Evolutionary conservation across 345 rosid species (phyloP).

Genomic region (Populus davidiana): DNA sequence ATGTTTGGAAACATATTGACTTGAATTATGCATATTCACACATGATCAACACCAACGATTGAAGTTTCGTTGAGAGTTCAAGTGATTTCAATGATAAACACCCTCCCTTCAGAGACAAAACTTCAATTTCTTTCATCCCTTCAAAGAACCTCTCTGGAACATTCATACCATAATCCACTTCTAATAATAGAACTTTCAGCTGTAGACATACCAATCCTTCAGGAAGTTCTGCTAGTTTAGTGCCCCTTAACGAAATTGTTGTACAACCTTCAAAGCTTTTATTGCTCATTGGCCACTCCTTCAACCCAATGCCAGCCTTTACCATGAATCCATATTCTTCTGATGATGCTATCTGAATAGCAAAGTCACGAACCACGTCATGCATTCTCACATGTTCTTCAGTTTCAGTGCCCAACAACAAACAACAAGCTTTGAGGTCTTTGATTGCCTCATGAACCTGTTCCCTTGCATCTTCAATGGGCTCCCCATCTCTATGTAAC

Average conservation of each 20-base stretch:
- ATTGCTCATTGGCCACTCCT: background rate
- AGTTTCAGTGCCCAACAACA: slow-evolving; percentile 5
- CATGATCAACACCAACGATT: background rate
- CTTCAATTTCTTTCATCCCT: slow-evolving; percentile 1
- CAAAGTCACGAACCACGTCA: slow-evolving; percentile 15
- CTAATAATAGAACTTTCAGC: slow-evolving; percentile 5
- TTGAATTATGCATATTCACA: background rate
- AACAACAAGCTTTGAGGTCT: slow-evolving; percentile 6
- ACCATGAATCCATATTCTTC: background rate
- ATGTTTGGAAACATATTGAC: too few relatives aligned
- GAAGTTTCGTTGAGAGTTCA: slow-evolving; percentile 5
- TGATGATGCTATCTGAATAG: background rate
- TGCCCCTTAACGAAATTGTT: slow-evolving; percentile 5
- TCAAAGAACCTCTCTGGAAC: background rate
- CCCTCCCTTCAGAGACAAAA: background rate
- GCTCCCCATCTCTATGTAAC: background rate
- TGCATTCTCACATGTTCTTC: slow-evolving; percentile 10
- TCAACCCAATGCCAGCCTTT: background rate
- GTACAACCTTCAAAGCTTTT: background rate
- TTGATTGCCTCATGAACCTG: background rate
- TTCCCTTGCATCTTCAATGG: background rate
- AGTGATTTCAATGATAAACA: background rate
- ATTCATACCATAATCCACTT: background rate
- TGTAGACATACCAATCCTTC: background rate
- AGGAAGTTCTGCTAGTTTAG: background rate